Conservation (phyloP, 495 filamentous ascomycete species). For the Neurospora sp. region DNA sequence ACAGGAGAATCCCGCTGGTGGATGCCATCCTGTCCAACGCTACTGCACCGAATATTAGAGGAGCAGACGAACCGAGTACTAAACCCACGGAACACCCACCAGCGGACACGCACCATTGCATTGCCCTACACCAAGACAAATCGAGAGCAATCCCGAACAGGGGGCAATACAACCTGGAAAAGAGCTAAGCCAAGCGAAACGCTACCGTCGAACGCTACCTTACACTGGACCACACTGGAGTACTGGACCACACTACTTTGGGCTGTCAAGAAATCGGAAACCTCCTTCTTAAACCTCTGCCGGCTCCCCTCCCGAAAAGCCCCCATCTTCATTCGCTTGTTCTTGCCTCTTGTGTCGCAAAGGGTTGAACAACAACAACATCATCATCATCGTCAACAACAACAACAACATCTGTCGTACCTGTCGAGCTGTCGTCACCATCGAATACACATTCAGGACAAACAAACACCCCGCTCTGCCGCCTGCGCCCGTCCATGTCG, state of each 20-base stretch:
- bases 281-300: not conserved
- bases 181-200: not conserved
- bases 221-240: not conserved
- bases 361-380: not conserved
- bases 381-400: not conserved
- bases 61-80: not conserved
- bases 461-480: not conserved
- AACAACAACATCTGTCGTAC: not conserved
- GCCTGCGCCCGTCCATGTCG: not conserved
- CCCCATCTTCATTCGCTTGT: not conserved
- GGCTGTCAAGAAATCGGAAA: not conserved
- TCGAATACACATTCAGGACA: not conserved
- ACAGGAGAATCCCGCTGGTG: not conserved
- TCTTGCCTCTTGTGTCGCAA: not conserved
- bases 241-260: not conserved
- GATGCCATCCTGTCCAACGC: not conserved
- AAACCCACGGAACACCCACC: not conserved
- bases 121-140: not conserved
- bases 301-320: not conserved
- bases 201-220: not conserved
- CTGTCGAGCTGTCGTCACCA: not conserved
- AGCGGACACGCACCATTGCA: not conserved
- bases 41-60: not conserved
- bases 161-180: not conserved
- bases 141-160: not conserved